phyloP scores from a whole-genome alignment of 2,329 filamentous ascomycete genomes.

The Zymoseptoria passerinii region DNA sequence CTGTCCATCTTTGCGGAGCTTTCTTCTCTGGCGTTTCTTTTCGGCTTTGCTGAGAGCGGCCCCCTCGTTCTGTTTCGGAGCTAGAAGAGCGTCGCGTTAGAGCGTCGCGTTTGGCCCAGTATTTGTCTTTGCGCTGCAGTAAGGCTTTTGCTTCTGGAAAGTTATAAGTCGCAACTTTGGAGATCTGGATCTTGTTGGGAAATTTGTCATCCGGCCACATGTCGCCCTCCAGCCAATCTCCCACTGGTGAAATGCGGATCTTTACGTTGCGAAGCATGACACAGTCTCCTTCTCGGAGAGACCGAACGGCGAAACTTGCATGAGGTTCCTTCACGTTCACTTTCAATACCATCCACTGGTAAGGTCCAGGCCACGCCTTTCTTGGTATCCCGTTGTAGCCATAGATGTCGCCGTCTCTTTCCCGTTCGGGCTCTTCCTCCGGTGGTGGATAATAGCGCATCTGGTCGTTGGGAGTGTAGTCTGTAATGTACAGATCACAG shows the following conservation, averaged over 20 bases:
- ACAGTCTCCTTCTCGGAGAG: constrained; percentile 53
- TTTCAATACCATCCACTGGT: constrained; percentile 61
- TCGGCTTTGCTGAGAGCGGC: constrained; percentile 11
- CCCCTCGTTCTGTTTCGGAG: constrained; percentile 6
- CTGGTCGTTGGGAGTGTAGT: constrained; percentile 65
- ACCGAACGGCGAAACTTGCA: constrained; percentile 46
- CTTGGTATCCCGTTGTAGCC: constrained; percentile 25
- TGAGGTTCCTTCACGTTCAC: constrained; percentile 65
- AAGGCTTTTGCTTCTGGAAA: constrained; percentile 47
- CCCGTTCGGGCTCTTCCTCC: constrained; percentile 24
- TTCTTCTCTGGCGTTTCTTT: constrained; percentile 31
- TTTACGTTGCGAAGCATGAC: constrained; percentile 64
- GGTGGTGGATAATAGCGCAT: constrained; percentile 51
- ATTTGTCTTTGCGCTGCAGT: constrained; percentile 56
- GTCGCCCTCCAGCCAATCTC: constrained; percentile 57
- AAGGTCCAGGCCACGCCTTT: constrained; percentile 63
- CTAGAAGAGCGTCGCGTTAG: constrained; percentile 27
- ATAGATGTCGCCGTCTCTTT: constrained; percentile 25
- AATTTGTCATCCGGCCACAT: constrained; percentile 53
- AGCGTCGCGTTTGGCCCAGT: constrained; percentile 36
- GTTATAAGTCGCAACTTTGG: constrained; percentile 37
- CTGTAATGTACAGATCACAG: constrained; percentile 64
- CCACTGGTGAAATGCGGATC: constrained; percentile 46
- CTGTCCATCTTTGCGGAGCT: constrained; percentile 30
- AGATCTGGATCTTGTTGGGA: constrained; percentile 51